phyloP scores from a whole-genome alignment of 768 basidiomycete genomes.

The Termitomyces sp. region DNA sequence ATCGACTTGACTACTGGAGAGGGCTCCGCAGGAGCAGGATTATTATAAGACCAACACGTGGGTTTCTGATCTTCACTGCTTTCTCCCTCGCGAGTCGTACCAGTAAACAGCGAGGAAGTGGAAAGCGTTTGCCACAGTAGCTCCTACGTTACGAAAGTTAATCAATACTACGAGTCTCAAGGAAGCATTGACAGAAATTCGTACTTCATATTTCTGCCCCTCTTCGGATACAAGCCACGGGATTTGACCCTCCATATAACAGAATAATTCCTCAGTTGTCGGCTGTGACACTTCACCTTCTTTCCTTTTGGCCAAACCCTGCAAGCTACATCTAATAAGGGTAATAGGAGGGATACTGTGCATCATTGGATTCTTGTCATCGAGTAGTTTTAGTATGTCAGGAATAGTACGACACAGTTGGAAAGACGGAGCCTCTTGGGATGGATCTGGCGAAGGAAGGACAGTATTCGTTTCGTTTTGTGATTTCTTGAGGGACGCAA shows the following conservation, averaged over 20 bases:
- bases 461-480: slow-evolving; percentile 51
- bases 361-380: slow-evolving; percentile 22
- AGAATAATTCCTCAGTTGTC: slow-evolving; percentile 56
- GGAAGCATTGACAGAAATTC: slow-evolving; percentile 3
- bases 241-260: slow-evolving; percentile 48
- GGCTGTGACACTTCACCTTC: slow-evolving; percentile 30
- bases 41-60: slow-evolving; percentile 34
- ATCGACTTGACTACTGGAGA: slow-evolving; percentile 34
- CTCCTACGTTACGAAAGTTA: slow-evolving; percentile 21
- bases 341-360: slow-evolving; percentile 42
- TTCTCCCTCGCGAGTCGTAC: slow-evolving; percentile 16
- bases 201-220: slow-evolving; percentile 50
- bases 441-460: slow-evolving; percentile 48
- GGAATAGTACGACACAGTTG: slow-evolving; percentile 39
- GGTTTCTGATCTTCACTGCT: slow-evolving; percentile 17
- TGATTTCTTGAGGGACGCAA: slow-evolving; percentile 46
- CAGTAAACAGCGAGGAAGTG: slow-evolving; percentile 45
- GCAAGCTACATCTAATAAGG: slow-evolving; percentile 58
- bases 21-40: slow-evolving; percentile 25
- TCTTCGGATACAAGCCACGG: slow-evolving; percentile 51
- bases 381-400: slow-evolving; percentile 27
- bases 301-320: slow-evolving; percentile 37
- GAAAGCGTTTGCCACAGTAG: slow-evolving; percentile 61
- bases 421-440: slow-evolving; percentile 42
- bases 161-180: neutral